Percentiles rank a stretch among this genome's conserved stretches.
Conservation (phyloP, 345 rosid genomes). For the Raphanus raphanistrum region DNA sequence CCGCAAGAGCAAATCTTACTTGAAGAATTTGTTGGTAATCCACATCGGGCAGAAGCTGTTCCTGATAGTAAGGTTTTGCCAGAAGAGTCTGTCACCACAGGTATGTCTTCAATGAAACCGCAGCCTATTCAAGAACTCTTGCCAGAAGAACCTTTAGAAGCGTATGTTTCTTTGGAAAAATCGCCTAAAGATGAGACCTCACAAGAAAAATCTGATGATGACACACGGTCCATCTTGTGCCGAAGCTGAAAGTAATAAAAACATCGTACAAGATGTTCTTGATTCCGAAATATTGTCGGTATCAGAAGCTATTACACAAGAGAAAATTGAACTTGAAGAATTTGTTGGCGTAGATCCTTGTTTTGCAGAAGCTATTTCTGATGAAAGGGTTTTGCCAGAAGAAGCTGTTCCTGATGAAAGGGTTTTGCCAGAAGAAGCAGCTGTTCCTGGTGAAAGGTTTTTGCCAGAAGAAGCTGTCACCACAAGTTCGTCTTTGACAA, state of each 20-base stretch:
- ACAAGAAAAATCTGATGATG: slow-evolving; percentile 17
- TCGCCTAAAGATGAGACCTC: not conserved
- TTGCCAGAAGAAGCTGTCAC: slow-evolving; percentile 19
- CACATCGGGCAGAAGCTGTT: not conserved
- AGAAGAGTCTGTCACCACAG: not conserved
- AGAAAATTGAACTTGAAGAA: slow-evolving; percentile 18
- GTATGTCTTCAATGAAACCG: not conserved
- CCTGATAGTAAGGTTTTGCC: not conserved
- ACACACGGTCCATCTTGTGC: slow-evolving; percentile 14
- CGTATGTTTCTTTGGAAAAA: slow-evolving; percentile 10
- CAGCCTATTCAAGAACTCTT: slow-evolving; percentile 11
- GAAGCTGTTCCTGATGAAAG: slow-evolving; percentile 15
- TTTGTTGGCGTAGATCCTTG: slow-evolving; percentile 18
- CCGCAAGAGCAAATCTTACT: not conserved
- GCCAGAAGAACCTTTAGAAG: slow-evolving; percentile 14
- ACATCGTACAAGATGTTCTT: slow-evolving; percentile 14
- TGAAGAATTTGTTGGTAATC: not conserved
- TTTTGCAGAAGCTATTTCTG: slow-evolving; percentile 4
- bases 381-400: slow-evolving; percentile 12
- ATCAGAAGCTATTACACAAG: slow-evolving; percentile 24
- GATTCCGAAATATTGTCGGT: not conserved
- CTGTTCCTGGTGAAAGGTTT: slow-evolving; percentile 6
- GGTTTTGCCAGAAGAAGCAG: slow-evolving; percentile 16
- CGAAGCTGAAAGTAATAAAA: slow-evolving; percentile 11
- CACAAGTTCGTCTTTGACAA: slow-evolving; percentile 15